Conservation (phyloP, 768 basidiomycete genomes). For the Hypsizygus marmoreus region DNA sequence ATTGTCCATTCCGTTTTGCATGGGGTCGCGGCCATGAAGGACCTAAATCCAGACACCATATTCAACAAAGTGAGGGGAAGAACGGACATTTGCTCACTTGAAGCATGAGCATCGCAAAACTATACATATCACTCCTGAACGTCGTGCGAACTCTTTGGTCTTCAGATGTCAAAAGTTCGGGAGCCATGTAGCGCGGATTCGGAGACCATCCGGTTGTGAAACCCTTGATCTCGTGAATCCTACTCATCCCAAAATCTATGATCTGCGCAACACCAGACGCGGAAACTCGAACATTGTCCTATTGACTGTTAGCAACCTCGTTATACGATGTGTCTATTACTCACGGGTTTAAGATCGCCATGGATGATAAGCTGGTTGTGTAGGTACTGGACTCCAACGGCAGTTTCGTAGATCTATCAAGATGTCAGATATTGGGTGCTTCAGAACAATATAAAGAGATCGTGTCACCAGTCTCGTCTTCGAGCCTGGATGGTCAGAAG, state of each 20-base stretch:
- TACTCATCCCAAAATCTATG: constrained; percentile 9
- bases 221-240: neutral
- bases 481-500: neutral
- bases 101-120: constrained; percentile 1
- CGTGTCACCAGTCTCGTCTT: neutral
- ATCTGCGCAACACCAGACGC: constrained; percentile 3
- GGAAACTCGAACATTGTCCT: constrained; percentile 7
- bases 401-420: constrained; percentile 3
- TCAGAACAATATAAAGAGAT: neutral
- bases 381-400: neutral
- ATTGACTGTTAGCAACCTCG: neutral
- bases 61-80: neutral
- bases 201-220: neutral
- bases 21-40: neutral
- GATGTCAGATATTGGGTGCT: neutral
- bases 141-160: neutral
- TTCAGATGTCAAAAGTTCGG: neutral
- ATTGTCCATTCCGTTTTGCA: neutral
- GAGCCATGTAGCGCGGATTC: neutral
- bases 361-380: constrained; percentile 1
- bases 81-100: neutral
- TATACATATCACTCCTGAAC: neutral
- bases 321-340: neutral
- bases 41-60: neutral
- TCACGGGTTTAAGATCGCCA: constrained; percentile 4